phyloP scores from a whole-genome alignment of 495 filamentous ascomycete genomes.

The Cairneyella variabilis region DNA sequence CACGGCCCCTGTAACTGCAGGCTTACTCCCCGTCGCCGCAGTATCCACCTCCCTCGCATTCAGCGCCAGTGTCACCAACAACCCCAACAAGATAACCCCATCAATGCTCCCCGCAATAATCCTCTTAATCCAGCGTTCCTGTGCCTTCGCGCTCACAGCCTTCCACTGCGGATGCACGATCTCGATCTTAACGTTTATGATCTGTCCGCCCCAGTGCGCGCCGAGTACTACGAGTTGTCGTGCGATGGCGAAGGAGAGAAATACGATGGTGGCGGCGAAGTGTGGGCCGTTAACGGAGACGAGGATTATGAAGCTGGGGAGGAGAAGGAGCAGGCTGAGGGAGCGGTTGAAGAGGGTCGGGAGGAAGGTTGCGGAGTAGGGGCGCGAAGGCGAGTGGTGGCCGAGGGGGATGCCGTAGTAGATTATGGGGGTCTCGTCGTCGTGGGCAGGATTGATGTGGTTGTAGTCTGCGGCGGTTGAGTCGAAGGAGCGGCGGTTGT shows the following conservation, averaged over 20 bases:
- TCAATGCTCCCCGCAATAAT: not conserved
- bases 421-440: too few species aligned
- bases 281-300: slow-evolving; percentile 2
- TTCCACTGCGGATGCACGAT: slow-evolving; percentile 17
- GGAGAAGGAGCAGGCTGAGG: slow-evolving; percentile 7
- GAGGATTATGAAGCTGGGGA: slow-evolving; percentile 20
- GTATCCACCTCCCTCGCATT: slow-evolving; percentile 3
- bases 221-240: slow-evolving; percentile 9
- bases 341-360: slow-evolving; percentile 8
- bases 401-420: too few species aligned
- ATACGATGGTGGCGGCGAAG: slow-evolving; percentile 3
- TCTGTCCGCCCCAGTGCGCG: slow-evolving; percentile 12
- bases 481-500: too few species aligned
- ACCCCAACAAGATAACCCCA: slow-evolving; percentile 12
- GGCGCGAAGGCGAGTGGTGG: slow-evolving; percentile 10
- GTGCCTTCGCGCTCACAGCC: slow-evolving; percentile 3
- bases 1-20: slow-evolving; percentile 6
- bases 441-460: too few species aligned
- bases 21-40: not conserved
- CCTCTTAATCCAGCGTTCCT: slow-evolving; percentile 18
- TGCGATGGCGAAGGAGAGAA: slow-evolving; percentile 19
- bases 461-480: too few species aligned
- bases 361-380: slow-evolving; percentile 11
- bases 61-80: slow-evolving; percentile 9
- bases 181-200: slow-evolving; percentile 13